Evolutionary conservation across 2,329 filamentous ascomycete species (phyloP), one percentile per base, ranked within the genome.

Genomic region (Fusarium continuum): DNA sequence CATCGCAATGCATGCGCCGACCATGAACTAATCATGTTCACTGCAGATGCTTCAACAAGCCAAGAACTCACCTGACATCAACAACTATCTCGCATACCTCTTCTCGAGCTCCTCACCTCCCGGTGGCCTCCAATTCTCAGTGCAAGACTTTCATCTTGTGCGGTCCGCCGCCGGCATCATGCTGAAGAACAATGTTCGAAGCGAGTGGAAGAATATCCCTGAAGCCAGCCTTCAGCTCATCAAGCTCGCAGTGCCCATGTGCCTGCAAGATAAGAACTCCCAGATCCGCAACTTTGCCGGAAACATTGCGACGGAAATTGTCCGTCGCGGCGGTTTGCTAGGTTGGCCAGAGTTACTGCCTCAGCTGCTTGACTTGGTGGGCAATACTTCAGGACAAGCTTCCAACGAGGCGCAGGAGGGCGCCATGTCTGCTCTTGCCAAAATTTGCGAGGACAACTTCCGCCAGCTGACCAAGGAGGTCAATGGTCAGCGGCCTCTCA

Each of bases 401-500:
- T 81, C 91, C 7, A 79, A 84, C 36, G 85, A 91, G 72, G 88
- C 90, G 11, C 93, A 97, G 74, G 94, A 99, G 75, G 93, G 93
- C 60, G 93, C 92, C 68, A 97, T 98, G 91, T 88, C 91, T 43
- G 93, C 95, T 41, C 83, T 99, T 76, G 82, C 90, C 75, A 98
- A 98, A 82, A 93, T 99, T 61, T 99, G 95, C 78, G 95, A 99
- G 78, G 95, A 99, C 78, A 97, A 96, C 79, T 89, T 87, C 72
- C 92, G 91, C 74, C 83, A 92, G 56, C 82, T 99, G 49, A 92
- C 96, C 77, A 88, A 89, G 70, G 92, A 97, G 64, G 92, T 96
- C 75, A 88, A 93, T 72, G 92, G 93, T 59, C 90, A 97, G 76
- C 86, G 93, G 53, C 95, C 95, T 2, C 85, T 98, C 58, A 90